A percentile compares a stretch with the other conserved stretches of the same genome.
These are phyloP conservation scores for Naganishia vaughanmartiniae DNA, from an alignment of 768 basidiomycete species.

Conservation along the genomic window DNA sequence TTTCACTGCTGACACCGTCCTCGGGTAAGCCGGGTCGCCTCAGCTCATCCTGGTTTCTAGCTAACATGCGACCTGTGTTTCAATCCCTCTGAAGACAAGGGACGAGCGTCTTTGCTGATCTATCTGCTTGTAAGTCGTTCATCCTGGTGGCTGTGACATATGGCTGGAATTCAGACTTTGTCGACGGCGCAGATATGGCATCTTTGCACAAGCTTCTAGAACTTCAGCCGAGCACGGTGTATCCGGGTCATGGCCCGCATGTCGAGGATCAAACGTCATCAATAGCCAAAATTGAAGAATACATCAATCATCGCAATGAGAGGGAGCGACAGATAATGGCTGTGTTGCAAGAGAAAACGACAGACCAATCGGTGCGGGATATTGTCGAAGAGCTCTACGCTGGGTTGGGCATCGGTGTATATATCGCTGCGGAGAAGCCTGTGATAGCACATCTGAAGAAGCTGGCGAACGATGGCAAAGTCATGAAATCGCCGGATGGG, in stretches of 20 bases:
- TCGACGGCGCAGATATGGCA: conserved; percentile 13
- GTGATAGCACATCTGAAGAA: conserved; percentile 20
- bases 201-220: conserved; percentile 1
- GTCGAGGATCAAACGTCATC: neutral
- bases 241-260: conserved; percentile 25
- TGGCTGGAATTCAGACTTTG: neutral
- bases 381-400: conserved; percentile 23
- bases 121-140: conserved; percentile 13
- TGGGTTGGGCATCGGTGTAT: conserved; percentile 7
- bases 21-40: conserved; percentile 14
- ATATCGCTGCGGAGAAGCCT: conserved; percentile 20
- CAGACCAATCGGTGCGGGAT: conserved; percentile 3
- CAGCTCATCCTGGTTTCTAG: neutral
- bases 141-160: neutral
- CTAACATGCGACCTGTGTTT: neutral
- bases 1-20: conserved; percentile 24
- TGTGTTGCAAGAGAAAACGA: neutral
- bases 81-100: conserved; percentile 6
- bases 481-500: neutral
- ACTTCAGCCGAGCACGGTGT: neutral
- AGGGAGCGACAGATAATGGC: conserved; percentile 21
- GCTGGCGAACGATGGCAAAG: conserved; percentile 13
- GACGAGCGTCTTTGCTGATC: conserved; percentile 28
- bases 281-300: conserved; percentile 20
- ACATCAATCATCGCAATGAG: conserved; percentile 28